Conservation (phyloP, 768 basidiomycete species). For the Dictyophora rubrovolvata region DNA sequence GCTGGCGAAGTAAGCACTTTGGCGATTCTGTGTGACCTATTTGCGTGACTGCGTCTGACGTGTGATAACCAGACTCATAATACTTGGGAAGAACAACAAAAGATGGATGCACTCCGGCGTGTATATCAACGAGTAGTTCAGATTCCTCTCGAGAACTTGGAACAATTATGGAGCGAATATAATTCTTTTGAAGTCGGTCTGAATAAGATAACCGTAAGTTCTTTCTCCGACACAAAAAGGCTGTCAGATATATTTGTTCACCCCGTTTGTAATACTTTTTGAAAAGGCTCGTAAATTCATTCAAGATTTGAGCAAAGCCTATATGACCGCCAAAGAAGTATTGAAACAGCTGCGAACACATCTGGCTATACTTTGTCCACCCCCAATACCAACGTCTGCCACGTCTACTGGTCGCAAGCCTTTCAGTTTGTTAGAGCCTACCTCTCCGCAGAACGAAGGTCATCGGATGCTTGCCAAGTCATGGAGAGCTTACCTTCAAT, state of each 20-base stretch:
- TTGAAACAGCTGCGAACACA: conserved; percentile 70
- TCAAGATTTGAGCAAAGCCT: conserved; percentile 79
- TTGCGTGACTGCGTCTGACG: background rate
- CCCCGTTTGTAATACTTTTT: background rate
- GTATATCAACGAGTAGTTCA: conserved; percentile 91
- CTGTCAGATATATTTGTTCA: background rate
- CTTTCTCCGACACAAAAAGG: background rate
- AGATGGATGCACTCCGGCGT: conserved; percentile 86
- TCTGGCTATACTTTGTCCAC: conserved; percentile 48
- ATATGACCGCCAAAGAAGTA: conserved; percentile 91
- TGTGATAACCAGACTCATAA: conserved; percentile 41
- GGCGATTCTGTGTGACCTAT: background rate
- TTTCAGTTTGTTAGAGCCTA: conserved; percentile 60
- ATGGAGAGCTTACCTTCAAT: conserved; percentile 91
- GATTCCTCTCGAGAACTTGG: conserved; percentile 89
- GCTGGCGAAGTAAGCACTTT: conserved; percentile 54
- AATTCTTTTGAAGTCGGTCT: conserved; percentile 84
- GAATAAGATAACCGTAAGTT: conserved; percentile 71
- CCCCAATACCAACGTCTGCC: conserved; percentile 24
- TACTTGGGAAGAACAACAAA: conserved; percentile 93
- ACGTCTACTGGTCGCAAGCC: conserved; percentile 30
- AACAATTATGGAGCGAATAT: conserved; percentile 86
- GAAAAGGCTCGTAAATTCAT: conserved; percentile 88
- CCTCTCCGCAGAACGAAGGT: conserved; percentile 43
- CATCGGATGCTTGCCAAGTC: conserved; percentile 70